phyloP scores from a whole-genome alignment of 169 alveolate species.

The Plasmodium billcollinsi region DNA sequence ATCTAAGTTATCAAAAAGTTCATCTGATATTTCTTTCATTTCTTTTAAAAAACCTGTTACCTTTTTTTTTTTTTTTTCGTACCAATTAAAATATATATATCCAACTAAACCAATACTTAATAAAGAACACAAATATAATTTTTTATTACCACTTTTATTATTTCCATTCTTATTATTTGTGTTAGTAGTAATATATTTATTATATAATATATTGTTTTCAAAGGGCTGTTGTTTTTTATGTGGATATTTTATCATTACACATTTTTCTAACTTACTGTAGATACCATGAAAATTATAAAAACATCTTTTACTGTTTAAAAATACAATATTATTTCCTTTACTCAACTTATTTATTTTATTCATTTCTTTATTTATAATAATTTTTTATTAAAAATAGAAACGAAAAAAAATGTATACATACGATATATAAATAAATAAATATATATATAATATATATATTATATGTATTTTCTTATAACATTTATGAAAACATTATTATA shows the following conservation, averaged over 20 bases:
- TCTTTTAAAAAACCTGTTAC: slow-evolving; percentile 48
- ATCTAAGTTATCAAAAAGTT: slow-evolving; percentile 46
- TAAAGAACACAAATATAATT: slow-evolving; percentile 13
- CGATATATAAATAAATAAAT: background rate
- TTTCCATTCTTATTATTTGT: slow-evolving; percentile 16
- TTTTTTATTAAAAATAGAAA: background rate
- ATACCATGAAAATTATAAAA: slow-evolving; percentile 20
- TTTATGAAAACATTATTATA: no score
- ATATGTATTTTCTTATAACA: background rate
- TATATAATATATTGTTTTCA: slow-evolving; percentile 13
- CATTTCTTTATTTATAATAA: slow-evolving; percentile 34
- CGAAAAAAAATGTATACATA: background rate
- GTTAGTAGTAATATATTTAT: slow-evolving; percentile 15
- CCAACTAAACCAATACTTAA: slow-evolving; percentile 47
- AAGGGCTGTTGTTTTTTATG: background rate
- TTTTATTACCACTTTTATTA: slow-evolving; percentile 20
- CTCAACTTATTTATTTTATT: slow-evolving; percentile 33
- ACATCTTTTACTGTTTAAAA: slow-evolving; percentile 30
- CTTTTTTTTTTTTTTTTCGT: slow-evolving; percentile 34
- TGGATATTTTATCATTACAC: slow-evolving; percentile 1
- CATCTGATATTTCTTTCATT: slow-evolving; percentile 75
- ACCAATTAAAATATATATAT: slow-evolving; percentile 30
- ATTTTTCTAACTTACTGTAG: slow-evolving; percentile 6
- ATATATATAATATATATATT: background rate
- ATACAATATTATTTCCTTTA: slow-evolving; percentile 9